Evolutionary conservation across 2,329 filamentous ascomycete species (phyloP).

Genomic region (Cryphonectria nitschkei): DNA sequence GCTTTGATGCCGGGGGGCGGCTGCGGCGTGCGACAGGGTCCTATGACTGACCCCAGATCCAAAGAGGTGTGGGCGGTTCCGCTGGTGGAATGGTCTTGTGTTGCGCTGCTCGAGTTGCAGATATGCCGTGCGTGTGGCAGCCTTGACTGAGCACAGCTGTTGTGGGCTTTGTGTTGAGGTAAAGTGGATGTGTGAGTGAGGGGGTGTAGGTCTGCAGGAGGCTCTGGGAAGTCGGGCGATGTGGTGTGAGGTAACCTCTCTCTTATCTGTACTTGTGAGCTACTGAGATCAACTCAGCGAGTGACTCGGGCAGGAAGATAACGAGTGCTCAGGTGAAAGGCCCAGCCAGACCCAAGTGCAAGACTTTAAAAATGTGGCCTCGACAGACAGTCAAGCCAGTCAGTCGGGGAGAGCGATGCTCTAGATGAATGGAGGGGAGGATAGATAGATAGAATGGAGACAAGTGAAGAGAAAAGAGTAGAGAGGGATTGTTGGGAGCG

Average conservation of each 20-base stretch:
- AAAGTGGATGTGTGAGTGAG: neutral
- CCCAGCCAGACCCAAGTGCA: neutral
- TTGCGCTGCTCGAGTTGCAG: neutral
- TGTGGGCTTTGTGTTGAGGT: neutral
- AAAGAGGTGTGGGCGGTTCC: neutral
- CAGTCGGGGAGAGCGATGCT: neutral
- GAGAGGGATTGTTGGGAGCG: neutral
- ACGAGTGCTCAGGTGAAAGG: neutral
- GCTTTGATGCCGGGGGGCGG: slow-evolving; percentile 4
- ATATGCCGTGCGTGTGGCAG: neutral
- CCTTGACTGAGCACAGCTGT: neutral
- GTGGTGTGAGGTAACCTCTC: neutral
- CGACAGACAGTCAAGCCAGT: neutral
- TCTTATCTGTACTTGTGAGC: neutral
- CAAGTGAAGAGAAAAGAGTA: neutral
- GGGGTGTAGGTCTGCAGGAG: neutral
- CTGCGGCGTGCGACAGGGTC: neutral
- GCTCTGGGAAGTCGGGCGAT: neutral
- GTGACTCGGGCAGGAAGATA: neutral
- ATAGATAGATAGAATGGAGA: neutral
- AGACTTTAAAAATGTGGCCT: neutral
- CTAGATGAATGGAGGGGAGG: neutral
- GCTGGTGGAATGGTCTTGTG: neutral
- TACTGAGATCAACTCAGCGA: neutral
- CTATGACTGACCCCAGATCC: neutral